Conservation (phyloP, 2,329 filamentous ascomycete genomes). For the Akanthomyces lecanii region DNA sequence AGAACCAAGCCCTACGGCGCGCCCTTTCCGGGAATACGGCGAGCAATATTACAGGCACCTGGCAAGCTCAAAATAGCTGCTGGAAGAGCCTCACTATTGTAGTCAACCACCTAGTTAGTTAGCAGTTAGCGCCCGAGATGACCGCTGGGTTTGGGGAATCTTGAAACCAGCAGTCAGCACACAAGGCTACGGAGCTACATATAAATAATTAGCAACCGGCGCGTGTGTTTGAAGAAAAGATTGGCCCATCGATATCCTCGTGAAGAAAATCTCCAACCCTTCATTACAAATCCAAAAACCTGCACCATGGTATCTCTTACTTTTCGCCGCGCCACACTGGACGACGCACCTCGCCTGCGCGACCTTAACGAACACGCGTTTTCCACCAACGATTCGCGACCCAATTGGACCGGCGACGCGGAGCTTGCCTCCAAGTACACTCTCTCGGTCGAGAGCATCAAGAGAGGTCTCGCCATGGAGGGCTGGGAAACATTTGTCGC, state of each 20-base stretch:
- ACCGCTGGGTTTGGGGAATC: no score
- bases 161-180: no score
- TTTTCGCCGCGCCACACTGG: conserved; percentile 34
- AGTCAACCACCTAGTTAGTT: no score
- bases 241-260: neutral
- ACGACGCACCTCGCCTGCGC: conserved; percentile 34
- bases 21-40: no score
- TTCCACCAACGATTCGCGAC: conserved; percentile 34
- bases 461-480: conserved; percentile 39
- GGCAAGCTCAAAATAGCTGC: no score
- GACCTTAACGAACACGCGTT: conserved; percentile 38
- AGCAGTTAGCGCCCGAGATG: no score
- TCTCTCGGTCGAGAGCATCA: conserved; percentile 63
- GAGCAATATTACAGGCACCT: no score
- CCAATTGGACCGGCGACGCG: conserved; percentile 33
- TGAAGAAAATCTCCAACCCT: no score
- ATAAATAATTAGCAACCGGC: no score
- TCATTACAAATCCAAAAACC: neutral
- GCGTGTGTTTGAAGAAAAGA: neutral
- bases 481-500: conserved; percentile 30
- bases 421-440: conserved; percentile 66
- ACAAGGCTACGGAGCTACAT: neutral
- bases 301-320: conserved; percentile 22
- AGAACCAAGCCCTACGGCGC: no score
- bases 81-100: no score